phyloP scores from a whole-genome alignment of 2,329 filamentous ascomycete species.

The Nectriaceae sp. region DNA sequence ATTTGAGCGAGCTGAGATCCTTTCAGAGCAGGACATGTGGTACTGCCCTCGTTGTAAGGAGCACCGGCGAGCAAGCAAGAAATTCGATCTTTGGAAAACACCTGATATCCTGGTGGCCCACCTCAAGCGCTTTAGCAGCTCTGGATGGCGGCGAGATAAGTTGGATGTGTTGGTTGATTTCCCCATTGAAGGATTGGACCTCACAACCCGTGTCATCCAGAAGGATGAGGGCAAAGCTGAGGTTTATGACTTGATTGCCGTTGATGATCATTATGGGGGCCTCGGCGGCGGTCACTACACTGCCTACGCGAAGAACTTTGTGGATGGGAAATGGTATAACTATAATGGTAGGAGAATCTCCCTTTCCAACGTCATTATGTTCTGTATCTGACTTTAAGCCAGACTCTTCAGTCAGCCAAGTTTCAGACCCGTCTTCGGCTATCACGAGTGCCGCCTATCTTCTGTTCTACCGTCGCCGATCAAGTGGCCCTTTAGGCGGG shows the following conservation, averaged over 20 bases:
- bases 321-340: constrained; percentile 88
- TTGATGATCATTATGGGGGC: constrained; percentile 94
- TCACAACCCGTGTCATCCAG: constrained; percentile 76
- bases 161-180: constrained; percentile 90
- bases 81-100: constrained; percentile 94
- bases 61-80: constrained; percentile 89
- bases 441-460: constrained; percentile 84
- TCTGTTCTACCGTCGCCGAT: constrained; percentile 91
- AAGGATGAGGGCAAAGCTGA: constrained; percentile 80
- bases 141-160: constrained; percentile 82
- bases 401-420: constrained; percentile 75
- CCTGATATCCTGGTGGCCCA: constrained; percentile 95
- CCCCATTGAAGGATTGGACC: constrained; percentile 82
- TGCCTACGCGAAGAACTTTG: constrained; percentile 89
- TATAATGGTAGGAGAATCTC: constrained; percentile 76
- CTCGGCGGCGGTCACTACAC: constrained; percentile 96
- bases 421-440: constrained; percentile 60
- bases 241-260: constrained; percentile 90
- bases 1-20: constrained; percentile 89
- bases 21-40: constrained; percentile 96
- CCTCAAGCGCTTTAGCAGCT: constrained; percentile 91
- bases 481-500: constrained; percentile 76
- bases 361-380: background rate
- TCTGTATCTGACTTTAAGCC: constrained; percentile 40
- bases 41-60: constrained; percentile 97